Evolutionary conservation across 2,329 filamentous ascomycete genomes (phyloP), one percentile per base, ranked within the genome.

Genomic region (Nemania sp.): DNA sequence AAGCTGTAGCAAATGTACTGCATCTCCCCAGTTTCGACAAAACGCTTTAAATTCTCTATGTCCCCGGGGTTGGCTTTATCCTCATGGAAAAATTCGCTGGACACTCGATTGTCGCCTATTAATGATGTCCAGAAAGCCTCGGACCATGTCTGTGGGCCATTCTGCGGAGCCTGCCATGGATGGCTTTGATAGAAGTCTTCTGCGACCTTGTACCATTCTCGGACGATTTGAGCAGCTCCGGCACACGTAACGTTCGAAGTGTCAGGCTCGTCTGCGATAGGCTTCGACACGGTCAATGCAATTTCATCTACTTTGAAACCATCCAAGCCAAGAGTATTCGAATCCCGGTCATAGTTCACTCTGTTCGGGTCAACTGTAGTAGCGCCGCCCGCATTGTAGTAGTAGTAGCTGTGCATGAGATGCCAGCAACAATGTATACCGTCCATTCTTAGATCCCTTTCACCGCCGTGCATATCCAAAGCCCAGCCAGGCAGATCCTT

Each of bases 101-200:
- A 5, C 12, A 40, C 20, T 14, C 37, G 20, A 22, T 23, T 11
- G 15, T 40, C 24, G 20, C 37, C 37, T 14, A 40, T 1, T 40
- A 40, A 6, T 6, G 20, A 11, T 40, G 4, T 40, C 37, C 37
- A 40, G 20, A 40, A 40, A 40, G 37, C 20, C 20, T 24, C 37
- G n/a, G 20, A 15, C 37, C 37, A 40, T 24, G 37, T 24, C 6
- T 14, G 37, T n/a, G 20, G 37, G 37, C 20, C 37, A 40, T 24
- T 15, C 37, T 40, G 37, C 2, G 37, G 19, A 11, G n/a, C 19
- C 12, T 39, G 36, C 36, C 36, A 39, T 22, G 36, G 5, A 39
- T 39, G 36, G 19, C 36, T 7, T n/a, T n/a, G 37, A 24, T 40
- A 40, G 37, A 40, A 40, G 37, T 40, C 37, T 40, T 40, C 37